Conservation (phyloP, 345 rosid genomes). For the Noccaea bulbosa region DNA sequence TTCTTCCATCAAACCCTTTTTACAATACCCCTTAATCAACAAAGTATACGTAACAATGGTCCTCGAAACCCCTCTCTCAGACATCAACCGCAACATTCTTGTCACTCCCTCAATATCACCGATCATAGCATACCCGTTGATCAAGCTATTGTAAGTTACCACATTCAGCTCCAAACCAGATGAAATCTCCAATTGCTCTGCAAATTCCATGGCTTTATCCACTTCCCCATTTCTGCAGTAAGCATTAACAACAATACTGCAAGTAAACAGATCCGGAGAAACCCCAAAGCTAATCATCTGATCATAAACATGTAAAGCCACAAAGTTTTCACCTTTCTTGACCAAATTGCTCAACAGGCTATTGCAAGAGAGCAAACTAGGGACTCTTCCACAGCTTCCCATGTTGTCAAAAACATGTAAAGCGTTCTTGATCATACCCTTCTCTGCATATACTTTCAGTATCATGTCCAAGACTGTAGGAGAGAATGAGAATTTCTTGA, state of each 20-base stretch:
- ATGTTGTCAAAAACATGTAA: conserved; percentile 90
- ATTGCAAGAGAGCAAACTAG: conserved; percentile 77
- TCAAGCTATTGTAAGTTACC: conserved; percentile 73
- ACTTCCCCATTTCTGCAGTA: conserved; percentile 62
- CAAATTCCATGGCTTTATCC: conserved; percentile 58
- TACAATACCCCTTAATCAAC: conserved; percentile 71
- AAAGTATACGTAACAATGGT: conserved; percentile 61
- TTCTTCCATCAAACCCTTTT: conserved; percentile 54
- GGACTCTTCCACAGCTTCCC: conserved; percentile 57
- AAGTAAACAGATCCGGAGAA: conserved; percentile 74
- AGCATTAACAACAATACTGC: conserved; percentile 74
- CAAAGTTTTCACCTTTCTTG: conserved; percentile 51
- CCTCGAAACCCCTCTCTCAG: conserved; percentile 51
- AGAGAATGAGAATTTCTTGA: conserved; percentile 60
- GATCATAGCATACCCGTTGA: conserved; percentile 65
- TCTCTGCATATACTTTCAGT: conserved; percentile 67
- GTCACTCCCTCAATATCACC: conserved; percentile 63
- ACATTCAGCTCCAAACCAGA: conserved; percentile 66
- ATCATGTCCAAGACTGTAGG: conserved; percentile 82
- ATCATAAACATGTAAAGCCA: conserved; percentile 66
- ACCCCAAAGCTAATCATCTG: conserved; percentile 67
- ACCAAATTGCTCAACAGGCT: conserved; percentile 72
- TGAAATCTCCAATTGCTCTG: conserved; percentile 50
- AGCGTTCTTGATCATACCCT: conserved; percentile 65
- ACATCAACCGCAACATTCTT: conserved; percentile 55